These are phyloP conservation scores for Decorospora gaudefroyi DNA, from an alignment of 2,329 filamentous ascomycete genomes.

Conservation along the genomic window DNA sequence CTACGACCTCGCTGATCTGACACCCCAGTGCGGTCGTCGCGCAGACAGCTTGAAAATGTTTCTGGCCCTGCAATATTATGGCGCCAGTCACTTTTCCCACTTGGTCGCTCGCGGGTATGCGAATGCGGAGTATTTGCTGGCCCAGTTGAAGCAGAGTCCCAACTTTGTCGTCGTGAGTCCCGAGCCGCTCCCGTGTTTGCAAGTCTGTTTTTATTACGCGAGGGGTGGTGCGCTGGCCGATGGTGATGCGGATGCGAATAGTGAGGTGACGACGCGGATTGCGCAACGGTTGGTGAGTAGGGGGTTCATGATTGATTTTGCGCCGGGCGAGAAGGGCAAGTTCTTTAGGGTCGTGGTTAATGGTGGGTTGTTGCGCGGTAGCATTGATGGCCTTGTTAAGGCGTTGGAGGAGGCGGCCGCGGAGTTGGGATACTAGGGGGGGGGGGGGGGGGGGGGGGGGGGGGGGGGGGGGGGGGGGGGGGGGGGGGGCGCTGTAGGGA, in stretches of 20 bases:
- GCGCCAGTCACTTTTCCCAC: constrained; percentile 69
- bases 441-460: too few species aligned
- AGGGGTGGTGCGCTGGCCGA: constrained; percentile 58
- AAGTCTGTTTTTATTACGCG: constrained; percentile 92
- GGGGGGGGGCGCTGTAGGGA: too few species aligned
- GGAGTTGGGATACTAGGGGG: constrained; percentile 35
- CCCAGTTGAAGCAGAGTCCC: constrained; percentile 57
- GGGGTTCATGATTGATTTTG: constrained; percentile 73
- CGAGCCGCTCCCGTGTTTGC: constrained; percentile 77
- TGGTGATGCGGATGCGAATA: constrained; percentile 57
- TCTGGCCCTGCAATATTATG: constrained; percentile 88
- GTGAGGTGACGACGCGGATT: constrained; percentile 60
- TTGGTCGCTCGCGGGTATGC: constrained; percentile 71
- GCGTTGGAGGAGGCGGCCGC: constrained; percentile 58
- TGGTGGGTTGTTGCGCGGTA: constrained; percentile 60
- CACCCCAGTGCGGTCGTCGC: constrained; percentile 87
- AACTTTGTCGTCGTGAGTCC: constrained; percentile 74
- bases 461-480: too few species aligned
- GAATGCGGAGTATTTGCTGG: constrained; percentile 70
- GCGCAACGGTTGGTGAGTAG: constrained; percentile 58
- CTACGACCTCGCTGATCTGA: constrained; percentile 90
- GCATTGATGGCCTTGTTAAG: constrained; percentile 47
- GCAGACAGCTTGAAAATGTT: constrained; percentile 87
- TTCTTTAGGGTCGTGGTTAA: constrained; percentile 74
- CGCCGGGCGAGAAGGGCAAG: constrained; percentile 63